Base-by-base conservation (phyloP, 2,329 filamentous ascomycete species). In the Trichophyton mentagrophytes region DNA sequence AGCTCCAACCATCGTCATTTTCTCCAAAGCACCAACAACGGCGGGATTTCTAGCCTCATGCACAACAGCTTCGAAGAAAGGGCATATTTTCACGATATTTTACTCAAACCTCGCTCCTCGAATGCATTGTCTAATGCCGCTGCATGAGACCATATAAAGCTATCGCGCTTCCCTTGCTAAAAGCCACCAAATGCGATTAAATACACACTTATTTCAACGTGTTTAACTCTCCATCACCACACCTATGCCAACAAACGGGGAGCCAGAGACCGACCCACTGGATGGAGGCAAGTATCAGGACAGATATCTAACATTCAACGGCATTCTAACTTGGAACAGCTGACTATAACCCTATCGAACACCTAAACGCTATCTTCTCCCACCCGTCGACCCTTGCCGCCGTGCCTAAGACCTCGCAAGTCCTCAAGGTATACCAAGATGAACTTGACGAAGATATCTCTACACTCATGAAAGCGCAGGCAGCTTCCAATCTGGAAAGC, bases 301-400 rank as follows among this genome's bases (percentile, higher is more conserved):
- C 36, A 36, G 53, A 36, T 36, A 15, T 25, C 8, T 49, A 17
- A 33, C 30, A 49, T 57, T 6, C n/a, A 17, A 13, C 25, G 15
- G n/a, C n/a, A 20, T 30, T 17, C 58, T 66, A 56, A 60, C 51
- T 22, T 46, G 33, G 20, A 27, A 51, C 65, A 88, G 85, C 82
- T 73, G 86, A 96, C 74, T 97, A 96, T 77, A 87, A 97, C 72
- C 90, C 93, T 60, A 87, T 97, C 72, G 83, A 89, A 68, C 90
- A 99, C 75, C 82, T 99, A 61, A 97, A 99, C 77, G 81, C 87
- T 64, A 86, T 99, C 69, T 99, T 99, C 79, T 86, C 90, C 58
- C 89, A 95, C 69, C 88, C 92, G 0, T 89, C 90, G 40, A 86
- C 90, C 63, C 84, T 97, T 63, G 83, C 85, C 46, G 89, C 89